Evolutionary conservation across 2,329 filamentous ascomycete genomes (phyloP).

Genomic region (Neoscytalidium dimidiatum): DNA sequence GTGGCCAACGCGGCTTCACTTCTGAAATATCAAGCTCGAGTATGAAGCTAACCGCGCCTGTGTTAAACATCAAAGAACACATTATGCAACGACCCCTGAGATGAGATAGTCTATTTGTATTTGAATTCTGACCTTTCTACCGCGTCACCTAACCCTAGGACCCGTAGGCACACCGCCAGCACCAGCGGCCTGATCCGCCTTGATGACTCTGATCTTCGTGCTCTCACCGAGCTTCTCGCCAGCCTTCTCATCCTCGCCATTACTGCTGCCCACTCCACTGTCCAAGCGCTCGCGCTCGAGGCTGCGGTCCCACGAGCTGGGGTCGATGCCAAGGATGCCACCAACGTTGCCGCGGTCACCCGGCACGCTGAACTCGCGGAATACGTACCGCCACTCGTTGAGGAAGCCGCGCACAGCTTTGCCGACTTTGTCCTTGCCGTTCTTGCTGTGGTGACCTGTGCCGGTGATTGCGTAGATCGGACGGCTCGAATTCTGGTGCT

Average conservation of each 20-base stretch:
- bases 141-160: constrained; percentile 26
- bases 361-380: constrained; percentile 92
- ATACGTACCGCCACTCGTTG: constrained; percentile 94
- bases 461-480: constrained; percentile 96
- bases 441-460: constrained; percentile 96
- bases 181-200: constrained; percentile 38
- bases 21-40: too few relatives aligned
- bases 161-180: constrained; percentile 33
- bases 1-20: too few relatives aligned
- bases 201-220: constrained; percentile 36
- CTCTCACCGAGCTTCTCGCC: constrained; percentile 32
- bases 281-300: constrained; percentile 28
- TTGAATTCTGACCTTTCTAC: constrained; percentile 11
- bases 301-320: constrained; percentile 58
- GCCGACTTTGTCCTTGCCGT: constrained; percentile 97
- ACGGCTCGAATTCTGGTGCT: constrained; percentile 70
- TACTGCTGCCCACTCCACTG: constrained; percentile 30
- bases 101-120: constrained; percentile 17
- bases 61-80: background rate
- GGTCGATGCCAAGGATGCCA: constrained; percentile 65
- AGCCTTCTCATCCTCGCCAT: constrained; percentile 21
- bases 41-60: too few relatives aligned
- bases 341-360: constrained; percentile 86
- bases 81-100: background rate
- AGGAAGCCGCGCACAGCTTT: constrained; percentile 89